Evolutionary conservation across 257 asterid genomes (phyloP), one percentile per base, ranked within the genome.

Genomic region (Lycium ferocissimum): DNA sequence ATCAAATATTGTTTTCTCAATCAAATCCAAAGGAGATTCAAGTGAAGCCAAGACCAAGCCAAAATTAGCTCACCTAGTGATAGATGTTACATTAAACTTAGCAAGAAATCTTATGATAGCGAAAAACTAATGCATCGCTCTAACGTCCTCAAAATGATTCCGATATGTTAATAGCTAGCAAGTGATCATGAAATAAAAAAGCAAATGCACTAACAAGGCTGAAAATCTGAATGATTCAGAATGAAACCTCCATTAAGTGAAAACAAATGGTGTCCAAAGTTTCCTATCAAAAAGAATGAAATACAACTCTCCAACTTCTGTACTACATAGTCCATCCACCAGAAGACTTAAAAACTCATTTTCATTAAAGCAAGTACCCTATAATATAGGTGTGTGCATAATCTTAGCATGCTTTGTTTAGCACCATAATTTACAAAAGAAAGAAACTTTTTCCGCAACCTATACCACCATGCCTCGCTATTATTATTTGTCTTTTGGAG

Each of bases 361-460:
- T 72, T 9, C 80, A 72, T 72, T 57, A 45, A 18, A 45, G 58
- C 12, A 73, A 67, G 40, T 6, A 47, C 5, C n/a, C 61, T 49
- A 49, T 11, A 11, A 73, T 11, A 73, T 73, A 47, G n/a, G 61
- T 73, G 61, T 75, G 61, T 75, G 81, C 7, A 75, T 20, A 20
- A 49, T 47, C 20, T 22, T 75, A 20, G 61, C 61, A 11, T 40
- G 45, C 45, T 40, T 3, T 40, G 45, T 40, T 40, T 40, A 20
- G 61, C 61, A 11, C 61, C 49, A 75, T 20, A 75, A 47, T 49
- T 75, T 75, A 75, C 81, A 75, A 75, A 40, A 75, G 12, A 61
- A 61, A 49, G 59, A 75, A 22, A 73, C 2, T 11, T 11, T 2
- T 75, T 75, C 61, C 58, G 47, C 81, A 75, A 12, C 61, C 81